Conservation (phyloP, 768 basidiomycete genomes). For the Tricholoma flavovirens region DNA sequence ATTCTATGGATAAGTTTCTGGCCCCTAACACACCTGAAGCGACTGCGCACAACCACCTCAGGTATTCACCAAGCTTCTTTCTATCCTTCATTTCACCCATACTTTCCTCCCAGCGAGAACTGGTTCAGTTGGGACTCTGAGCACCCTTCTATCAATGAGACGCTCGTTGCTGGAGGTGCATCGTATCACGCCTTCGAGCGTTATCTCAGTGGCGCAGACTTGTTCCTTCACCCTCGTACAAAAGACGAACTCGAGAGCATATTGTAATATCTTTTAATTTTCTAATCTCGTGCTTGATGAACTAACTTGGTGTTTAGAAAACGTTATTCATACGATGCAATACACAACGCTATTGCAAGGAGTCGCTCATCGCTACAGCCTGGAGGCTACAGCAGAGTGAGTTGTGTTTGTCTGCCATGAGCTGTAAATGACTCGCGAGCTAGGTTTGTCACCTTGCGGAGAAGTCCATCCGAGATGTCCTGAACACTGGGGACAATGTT, state of each 20-base stretch:
- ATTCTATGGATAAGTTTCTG: constrained; percentile 63
- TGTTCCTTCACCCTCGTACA: constrained; percentile 64
- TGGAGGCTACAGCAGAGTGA: constrained; percentile 44
- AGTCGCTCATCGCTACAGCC: constrained; percentile 59
- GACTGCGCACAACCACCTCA: constrained; percentile 59
- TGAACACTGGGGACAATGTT: constrained; percentile 65
- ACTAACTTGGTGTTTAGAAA: constrained; percentile 36
- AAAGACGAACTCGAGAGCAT: constrained; percentile 64
- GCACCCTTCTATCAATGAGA: constrained; percentile 64
- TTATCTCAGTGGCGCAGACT: constrained; percentile 63
- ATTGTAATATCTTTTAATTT: constrained; percentile 36
- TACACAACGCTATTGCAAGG: constrained; percentile 74
- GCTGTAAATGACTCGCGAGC: not conserved
- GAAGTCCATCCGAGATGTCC: constrained; percentile 62
- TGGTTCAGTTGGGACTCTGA: constrained; percentile 66
- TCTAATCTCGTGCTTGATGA: not conserved
- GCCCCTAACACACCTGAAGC: constrained; percentile 74
- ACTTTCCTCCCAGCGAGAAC: constrained; percentile 47
- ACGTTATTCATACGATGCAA: constrained; percentile 72
- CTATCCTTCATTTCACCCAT: constrained; percentile 2
- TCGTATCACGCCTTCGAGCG: constrained; percentile 76
- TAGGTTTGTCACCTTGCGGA: constrained; percentile 70
- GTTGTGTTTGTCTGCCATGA: constrained; percentile 7
- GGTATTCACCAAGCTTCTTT: constrained; percentile 35
- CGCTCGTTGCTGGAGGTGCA: constrained; percentile 71